These are phyloP conservation scores for Lolium multiflorum DNA, from an alignment of 176 grass and related monocot species.

Conservation along the genomic window DNA sequence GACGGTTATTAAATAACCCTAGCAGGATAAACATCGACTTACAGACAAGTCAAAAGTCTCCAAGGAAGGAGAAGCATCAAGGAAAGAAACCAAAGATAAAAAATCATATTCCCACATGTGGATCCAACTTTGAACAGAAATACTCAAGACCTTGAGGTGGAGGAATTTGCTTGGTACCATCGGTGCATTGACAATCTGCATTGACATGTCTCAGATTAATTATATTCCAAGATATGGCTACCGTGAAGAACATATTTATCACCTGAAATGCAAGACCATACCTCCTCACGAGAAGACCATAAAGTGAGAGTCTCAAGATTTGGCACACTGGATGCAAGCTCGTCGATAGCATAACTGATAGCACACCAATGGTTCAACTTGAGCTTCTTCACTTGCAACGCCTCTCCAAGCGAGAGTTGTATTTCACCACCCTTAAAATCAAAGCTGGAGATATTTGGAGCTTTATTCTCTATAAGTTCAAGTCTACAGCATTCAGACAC, in stretches of 20 bases:
- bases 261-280: neutral
- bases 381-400: neutral
- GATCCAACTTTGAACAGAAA: fast-evolving
- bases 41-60: neutral
- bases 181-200: slow-evolving; percentile 14
- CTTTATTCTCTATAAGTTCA: neutral
- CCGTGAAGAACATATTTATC: neutral
- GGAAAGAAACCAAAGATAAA: slow-evolving; percentile 24
- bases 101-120: neutral
- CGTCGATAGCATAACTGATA: neutral
- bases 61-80: neutral
- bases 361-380: neutral
- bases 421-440: neutral
- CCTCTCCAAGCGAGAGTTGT: neutral
- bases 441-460: neutral
- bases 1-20: neutral
- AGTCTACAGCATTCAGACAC: neutral
- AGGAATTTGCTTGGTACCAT: slow-evolving; percentile 4
- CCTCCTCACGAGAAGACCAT: neutral
- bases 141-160: slow-evolving; percentile 1
- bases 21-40: neutral
- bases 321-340: slow-evolving; percentile 22
- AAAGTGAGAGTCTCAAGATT: slow-evolving; percentile 33
- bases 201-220: neutral
- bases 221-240: neutral